Conservation (phyloP, 495 filamentous ascomycete species). For the Apiosordaria backusii region DNA sequence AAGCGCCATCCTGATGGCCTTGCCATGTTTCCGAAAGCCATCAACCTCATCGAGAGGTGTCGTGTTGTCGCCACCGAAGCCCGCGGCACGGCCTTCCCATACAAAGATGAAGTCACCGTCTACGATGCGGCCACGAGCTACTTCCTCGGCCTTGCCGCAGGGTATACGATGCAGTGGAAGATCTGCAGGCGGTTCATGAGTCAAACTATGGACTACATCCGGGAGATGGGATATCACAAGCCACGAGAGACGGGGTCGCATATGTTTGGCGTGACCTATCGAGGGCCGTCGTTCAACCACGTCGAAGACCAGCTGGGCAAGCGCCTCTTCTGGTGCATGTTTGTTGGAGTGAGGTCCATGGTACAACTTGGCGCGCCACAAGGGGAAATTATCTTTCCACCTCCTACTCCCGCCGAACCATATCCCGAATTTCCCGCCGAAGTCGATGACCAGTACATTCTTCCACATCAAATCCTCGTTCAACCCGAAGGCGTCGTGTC, state of each 20-base stretch:
- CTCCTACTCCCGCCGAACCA: slow-evolving; percentile 65
- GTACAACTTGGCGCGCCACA: slow-evolving; percentile 67
- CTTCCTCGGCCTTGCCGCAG: slow-evolving; percentile 67
- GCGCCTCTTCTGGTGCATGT: slow-evolving; percentile 73
- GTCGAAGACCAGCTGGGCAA: slow-evolving; percentile 74
- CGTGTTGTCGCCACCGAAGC: slow-evolving; percentile 68
- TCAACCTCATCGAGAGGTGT: slow-evolving; percentile 69
- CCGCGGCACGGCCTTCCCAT: slow-evolving; percentile 64
- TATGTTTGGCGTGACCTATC: slow-evolving; percentile 30
- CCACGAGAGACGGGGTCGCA: slow-evolving; percentile 35
- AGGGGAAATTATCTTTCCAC: slow-evolving; percentile 61
- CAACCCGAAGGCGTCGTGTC: slow-evolving; percentile 64
- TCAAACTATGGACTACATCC: slow-evolving; percentile 68
- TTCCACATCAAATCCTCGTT: slow-evolving; percentile 54
- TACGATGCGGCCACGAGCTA: slow-evolving; percentile 87
- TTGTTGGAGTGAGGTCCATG: slow-evolving; percentile 62
- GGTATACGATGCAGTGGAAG: slow-evolving; percentile 65
- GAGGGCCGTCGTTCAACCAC: slow-evolving; percentile 52
- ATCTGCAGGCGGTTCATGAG: slow-evolving; percentile 65
- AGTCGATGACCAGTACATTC: slow-evolving; percentile 75
- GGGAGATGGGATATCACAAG: slow-evolving; percentile 61
- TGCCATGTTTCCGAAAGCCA: slow-evolving; percentile 61
- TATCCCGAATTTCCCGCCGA: slow-evolving; percentile 79
- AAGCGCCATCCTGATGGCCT: slow-evolving; percentile 56
- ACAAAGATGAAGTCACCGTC: slow-evolving; percentile 60